Conservation (phyloP, 768 basidiomycete genomes). For the Sporobolomyces pararoseus region DNA sequence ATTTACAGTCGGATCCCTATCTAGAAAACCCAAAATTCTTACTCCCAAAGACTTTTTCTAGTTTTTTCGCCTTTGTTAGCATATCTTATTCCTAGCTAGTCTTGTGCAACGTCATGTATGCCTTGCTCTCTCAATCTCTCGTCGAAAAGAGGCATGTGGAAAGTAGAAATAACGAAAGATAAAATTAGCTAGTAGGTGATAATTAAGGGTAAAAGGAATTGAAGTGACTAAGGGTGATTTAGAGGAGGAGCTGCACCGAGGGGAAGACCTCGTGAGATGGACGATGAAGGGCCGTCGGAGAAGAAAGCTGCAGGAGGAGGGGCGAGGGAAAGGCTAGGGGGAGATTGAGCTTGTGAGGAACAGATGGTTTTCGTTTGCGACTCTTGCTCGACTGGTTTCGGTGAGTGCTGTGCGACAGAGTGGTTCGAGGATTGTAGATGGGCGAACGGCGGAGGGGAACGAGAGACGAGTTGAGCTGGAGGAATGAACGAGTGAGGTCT, state of each 20-base stretch:
- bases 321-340: background rate
- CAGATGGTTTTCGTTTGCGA: no score
- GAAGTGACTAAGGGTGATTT: background rate
- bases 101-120: no score
- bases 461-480: background rate
- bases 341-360: background rate
- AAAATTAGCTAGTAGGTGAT: background rate
- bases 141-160: no score
- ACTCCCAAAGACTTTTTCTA: no score
- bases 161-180: no score
- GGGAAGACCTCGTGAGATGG: conserved; percentile 12
- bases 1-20: no score
- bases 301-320: conserved; percentile 1
- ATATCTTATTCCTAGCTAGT: no score
- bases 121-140: no score
- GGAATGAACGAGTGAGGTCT: conserved; percentile 21
- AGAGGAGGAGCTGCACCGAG: conserved; percentile 5
- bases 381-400: background rate
- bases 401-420: background rate
- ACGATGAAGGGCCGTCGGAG: background rate
- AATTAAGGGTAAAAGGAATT: background rate
- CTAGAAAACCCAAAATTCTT: no score
- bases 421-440: background rate
- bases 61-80: no score
- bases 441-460: conserved; percentile 11